Conservation (phyloP, 192 early-diverging fungal species). For the Backusella tarrabulga region DNA sequence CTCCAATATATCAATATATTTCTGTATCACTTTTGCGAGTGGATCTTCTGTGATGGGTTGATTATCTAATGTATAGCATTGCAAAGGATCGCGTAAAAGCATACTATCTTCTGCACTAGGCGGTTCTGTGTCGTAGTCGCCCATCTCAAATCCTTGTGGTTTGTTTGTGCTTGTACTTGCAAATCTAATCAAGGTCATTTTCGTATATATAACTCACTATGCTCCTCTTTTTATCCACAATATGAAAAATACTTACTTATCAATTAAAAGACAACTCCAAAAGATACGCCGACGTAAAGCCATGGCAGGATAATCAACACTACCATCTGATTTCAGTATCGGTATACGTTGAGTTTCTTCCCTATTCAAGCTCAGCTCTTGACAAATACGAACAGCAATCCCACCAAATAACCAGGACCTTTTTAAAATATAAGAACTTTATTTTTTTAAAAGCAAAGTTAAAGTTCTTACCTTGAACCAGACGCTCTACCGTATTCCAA, state of each 20-base stretch:
- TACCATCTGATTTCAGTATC: slow-evolving; percentile 38
- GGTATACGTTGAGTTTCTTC: slow-evolving; percentile 34
- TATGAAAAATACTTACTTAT: slow-evolving; percentile 31
- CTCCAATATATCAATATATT: slow-evolving; percentile 10
- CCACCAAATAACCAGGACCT: slow-evolving; percentile 55
- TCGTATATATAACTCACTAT: too few relatives aligned
- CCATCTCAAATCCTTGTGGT: slow-evolving; percentile 48
- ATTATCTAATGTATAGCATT: slow-evolving; percentile 12
- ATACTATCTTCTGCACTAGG: slow-evolving; percentile 16
- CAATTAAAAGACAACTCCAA: slow-evolving; percentile 49
- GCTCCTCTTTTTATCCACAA: too few relatives aligned
- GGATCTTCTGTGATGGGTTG: slow-evolving; percentile 13
- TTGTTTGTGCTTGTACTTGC: slow-evolving; percentile 38
- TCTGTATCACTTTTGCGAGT: slow-evolving; percentile 6
- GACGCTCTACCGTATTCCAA: slow-evolving; percentile 34
- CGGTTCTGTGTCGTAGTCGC: slow-evolving; percentile 38
- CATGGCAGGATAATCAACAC: slow-evolving; percentile 36
- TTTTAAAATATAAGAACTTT: background rate
- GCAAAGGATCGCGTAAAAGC: slow-evolving; percentile 17
- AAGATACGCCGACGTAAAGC: slow-evolving; percentile 42
- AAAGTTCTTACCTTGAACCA: slow-evolving; percentile 18
- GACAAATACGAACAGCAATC: slow-evolving; percentile 46
- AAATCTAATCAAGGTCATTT: slow-evolving; percentile 19
- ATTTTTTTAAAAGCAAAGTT: background rate
- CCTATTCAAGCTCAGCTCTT: slow-evolving; percentile 49